phyloP scores from a whole-genome alignment of 2,329 filamentous ascomycete genomes.

The Verticillium dahliae region DNA sequence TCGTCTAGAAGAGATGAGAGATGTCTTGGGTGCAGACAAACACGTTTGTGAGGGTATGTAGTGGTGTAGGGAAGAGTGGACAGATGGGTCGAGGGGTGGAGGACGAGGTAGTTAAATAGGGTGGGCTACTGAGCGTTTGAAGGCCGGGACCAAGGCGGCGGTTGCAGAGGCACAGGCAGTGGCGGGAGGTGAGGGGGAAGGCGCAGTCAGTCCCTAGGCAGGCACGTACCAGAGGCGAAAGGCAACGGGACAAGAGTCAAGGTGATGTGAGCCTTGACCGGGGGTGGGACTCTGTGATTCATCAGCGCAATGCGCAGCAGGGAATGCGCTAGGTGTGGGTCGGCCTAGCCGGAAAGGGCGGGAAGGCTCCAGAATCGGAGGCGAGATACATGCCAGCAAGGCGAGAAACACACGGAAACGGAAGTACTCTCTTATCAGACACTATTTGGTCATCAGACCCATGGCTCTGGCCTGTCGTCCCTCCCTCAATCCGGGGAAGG shows the following conservation, averaged over 20 bases:
- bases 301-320: constrained; percentile 5
- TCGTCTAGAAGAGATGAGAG: constrained; percentile 6
- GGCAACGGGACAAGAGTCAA: not conserved
- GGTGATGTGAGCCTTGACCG: not conserved
- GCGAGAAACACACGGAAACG: constrained; percentile 9
- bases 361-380: constrained; percentile 12
- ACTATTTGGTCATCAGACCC: not conserved
- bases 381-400: not conserved
- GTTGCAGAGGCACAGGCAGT: not conserved
- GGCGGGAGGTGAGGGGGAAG: not conserved
- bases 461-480: not conserved
- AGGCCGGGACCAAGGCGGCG: not conserved
- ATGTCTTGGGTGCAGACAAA: not conserved
- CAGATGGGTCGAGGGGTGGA: constrained; percentile 3
- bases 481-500: not conserved
- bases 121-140: not conserved
- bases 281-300: constrained; percentile 4
- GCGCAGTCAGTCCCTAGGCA: not conserved
- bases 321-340: not conserved
- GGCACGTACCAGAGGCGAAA: not conserved
- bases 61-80: constrained; percentile 6
- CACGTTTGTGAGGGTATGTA: not conserved
- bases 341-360: constrained; percentile 1
- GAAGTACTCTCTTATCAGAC: constrained; percentile 12
- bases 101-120: constrained; percentile 4